These are phyloP conservation scores for Chrysochromulina tobinii DNA, from an alignment of 78 protist species.

Conservation along the genomic window DNA sequence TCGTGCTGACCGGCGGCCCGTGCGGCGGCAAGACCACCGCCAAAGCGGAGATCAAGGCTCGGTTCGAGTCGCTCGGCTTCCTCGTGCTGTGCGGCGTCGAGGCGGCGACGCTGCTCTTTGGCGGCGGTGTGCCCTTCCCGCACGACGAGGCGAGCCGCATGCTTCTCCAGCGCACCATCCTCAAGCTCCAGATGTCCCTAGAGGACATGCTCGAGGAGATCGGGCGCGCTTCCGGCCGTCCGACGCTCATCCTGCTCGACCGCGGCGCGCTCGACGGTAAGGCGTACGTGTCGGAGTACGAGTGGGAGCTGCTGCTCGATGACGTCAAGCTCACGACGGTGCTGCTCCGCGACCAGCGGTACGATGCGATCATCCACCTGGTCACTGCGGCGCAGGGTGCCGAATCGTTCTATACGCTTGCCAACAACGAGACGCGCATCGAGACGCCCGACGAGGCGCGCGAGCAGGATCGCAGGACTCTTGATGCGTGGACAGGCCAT, in stretches of 20 bases:
- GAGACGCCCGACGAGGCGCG: too few relatives aligned
- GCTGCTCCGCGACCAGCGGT: conserved; percentile 5
- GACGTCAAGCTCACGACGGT: not conserved
- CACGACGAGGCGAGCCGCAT: not conserved
- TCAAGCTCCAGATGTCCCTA: not conserved
- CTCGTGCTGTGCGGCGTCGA: not conserved
- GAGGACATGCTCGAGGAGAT: not conserved
- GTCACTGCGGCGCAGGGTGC: conserved; percentile 56
- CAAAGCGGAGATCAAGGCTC: not conserved
- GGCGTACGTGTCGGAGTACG: not conserved
- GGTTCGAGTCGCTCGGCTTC: not conserved
- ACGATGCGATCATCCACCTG: conserved; percentile 47
- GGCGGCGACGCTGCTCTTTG: conserved; percentile 33
- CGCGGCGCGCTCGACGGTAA: not conserved
- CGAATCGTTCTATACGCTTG: conserved; percentile 20
- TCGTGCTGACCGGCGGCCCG: conserved; percentile 39
- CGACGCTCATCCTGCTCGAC: not conserved
- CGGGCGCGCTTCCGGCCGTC: not conserved
- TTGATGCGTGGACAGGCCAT: too few relatives aligned
- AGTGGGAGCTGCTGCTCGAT: not conserved
- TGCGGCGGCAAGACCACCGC: conserved; percentile 49
- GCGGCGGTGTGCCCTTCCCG: conserved; percentile 20
- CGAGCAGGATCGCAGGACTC: too few relatives aligned
- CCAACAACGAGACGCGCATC: not conserved
- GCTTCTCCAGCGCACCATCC: not conserved